Base-by-base conservation (phyloP, 768 basidiomycete species). In the Pleurotus platypus region DNA sequence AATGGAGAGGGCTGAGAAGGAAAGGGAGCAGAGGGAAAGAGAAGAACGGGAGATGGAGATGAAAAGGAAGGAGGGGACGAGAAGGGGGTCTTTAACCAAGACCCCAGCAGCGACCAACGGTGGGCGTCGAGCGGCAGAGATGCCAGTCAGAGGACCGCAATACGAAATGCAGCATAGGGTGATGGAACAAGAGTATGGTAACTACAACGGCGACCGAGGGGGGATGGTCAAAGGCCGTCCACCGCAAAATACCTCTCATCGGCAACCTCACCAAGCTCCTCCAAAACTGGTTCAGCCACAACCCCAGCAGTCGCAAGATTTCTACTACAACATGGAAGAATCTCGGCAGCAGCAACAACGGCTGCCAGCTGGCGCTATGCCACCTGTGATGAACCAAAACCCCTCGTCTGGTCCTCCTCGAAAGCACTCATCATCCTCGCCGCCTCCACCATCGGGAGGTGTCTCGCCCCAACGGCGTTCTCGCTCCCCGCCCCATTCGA, bases 161-260 rank as follows among this genome's bases (percentile, higher is more conserved):
- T 98, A 96, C 67, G 95, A 96, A 65, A 87, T 91, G 83, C 95
- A 98, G 68, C 90, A 93, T 69, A 85, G 89, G 20, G 90, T 87
- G 49, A 93, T 98, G 81, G 91, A 94, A 69, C 89, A 94, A 64
- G 92, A 96, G 67, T 90, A 91, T 61, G 77, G 78, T 49, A 78
- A 12, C 66, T 66, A 42, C 66, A 66, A 4, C 72, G 75, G 67
- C 49, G 59, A 57, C 43, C 57, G 42, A 45, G 42, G n/a, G 15
- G 20, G 57, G 4, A 55, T 58, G 50, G 66, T 66, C 11, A 74
- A 74, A 42, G 63, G 60, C 42, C 69, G 72, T 49, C 63, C 71
- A 1, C 63, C 22, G 57, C 16, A 55, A 40, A 39, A 39, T 20
- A 6, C n/a, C 1, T 45, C 61, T 12, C 61, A 63, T 24, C 67